Evolutionary conservation across 805 yeast species (phyloP), one percentile per base, ranked within the genome.

Genomic region (Candida jianshihensis): DNA sequence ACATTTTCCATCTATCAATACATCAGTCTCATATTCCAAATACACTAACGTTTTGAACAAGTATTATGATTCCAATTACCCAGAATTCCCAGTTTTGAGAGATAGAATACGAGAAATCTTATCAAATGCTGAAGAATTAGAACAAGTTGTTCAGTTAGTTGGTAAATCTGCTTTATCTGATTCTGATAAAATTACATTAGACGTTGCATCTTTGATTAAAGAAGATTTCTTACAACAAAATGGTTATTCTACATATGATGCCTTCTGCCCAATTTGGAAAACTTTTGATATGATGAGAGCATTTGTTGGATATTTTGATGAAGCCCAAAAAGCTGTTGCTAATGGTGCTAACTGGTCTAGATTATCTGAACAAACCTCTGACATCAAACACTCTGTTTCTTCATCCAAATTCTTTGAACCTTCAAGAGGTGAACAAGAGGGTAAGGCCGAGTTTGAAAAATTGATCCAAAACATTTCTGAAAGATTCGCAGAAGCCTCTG

Each of bases 191-290:
- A 92, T 92, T 63, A 84, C 96, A 19, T 73, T 92, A 59, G 99
- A 92, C 59, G 96, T 90, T 39, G 78, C 97, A 19, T 71, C 73
- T 20, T 75, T 92, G 61, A 81, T 92, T 64, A 92, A 92, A 66
- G 98, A 92, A 64, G 98, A 92, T 66, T 92, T 92, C 80, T 73
- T 92, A 61, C 99, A 92, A 70, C 99, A 92, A 71, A 92, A 92
- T 67, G 99, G 99, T 69, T 92, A 92, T 70, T 92, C 98, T 32
- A 70, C 95, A 30, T 92, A 92, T 60, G 99, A 92, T 66, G 96
- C 95, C 26, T 92, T 88, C 83, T 92, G 99, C 69, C 99, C 99
- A 48, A 85, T 92, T 57, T 92, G 98, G 98, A 92, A 92, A 73
- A 92, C 99, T 32, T 82, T 76, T 52, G 92, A 86, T 61, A 92